Conservation (phyloP, 805 yeast genomes). For the Candida taoyuanica region DNA sequence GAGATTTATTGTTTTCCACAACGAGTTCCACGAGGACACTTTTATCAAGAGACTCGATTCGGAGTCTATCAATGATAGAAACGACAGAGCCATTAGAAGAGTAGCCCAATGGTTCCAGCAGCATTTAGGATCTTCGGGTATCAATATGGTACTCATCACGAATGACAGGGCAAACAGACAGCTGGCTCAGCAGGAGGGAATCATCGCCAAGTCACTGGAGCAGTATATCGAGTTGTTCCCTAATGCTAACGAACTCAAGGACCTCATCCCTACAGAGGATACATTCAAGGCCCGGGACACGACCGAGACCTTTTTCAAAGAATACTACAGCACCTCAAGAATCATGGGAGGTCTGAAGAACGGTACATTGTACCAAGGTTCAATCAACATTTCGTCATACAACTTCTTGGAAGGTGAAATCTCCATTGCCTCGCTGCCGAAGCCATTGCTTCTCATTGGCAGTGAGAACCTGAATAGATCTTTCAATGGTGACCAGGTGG, state of each 20-base stretch:
- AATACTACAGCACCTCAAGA: slow-evolving; percentile 75
- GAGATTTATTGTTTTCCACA: slow-evolving; percentile 86
- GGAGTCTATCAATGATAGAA: slow-evolving; percentile 83
- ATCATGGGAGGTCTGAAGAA: slow-evolving; percentile 86
- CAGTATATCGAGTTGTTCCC: slow-evolving; percentile 71
- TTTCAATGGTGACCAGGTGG: slow-evolving; percentile 87
- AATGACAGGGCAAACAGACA: slow-evolving; percentile 67
- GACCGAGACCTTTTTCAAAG: slow-evolving; percentile 49
- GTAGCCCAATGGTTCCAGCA: slow-evolving; percentile 65
- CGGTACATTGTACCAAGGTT: slow-evolving; percentile 86
- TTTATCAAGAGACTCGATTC: slow-evolving; percentile 51
- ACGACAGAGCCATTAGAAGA: slow-evolving; percentile 83
- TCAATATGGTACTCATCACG: slow-evolving; percentile 59
- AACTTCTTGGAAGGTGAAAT: slow-evolving; percentile 87
- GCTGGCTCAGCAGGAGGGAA: slow-evolving; percentile 49
- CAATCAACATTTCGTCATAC: slow-evolving; percentile 73
- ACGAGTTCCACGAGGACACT: slow-evolving; percentile 78
- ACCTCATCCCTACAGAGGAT: slow-evolving; percentile 62
- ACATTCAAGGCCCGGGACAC: slow-evolving; percentile 25
- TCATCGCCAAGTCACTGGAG: slow-evolving; percentile 51
- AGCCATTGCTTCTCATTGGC: slow-evolving; percentile 80
- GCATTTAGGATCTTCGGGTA: slow-evolving; percentile 47
- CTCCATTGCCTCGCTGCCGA: slow-evolving; percentile 63
- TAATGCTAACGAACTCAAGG: slow-evolving; percentile 69
- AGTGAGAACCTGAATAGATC: slow-evolving; percentile 83